Evolutionary conservation across 1,284 basidiomycete genomes (phyloP).

Genomic region (Trametes versicolor): DNA sequence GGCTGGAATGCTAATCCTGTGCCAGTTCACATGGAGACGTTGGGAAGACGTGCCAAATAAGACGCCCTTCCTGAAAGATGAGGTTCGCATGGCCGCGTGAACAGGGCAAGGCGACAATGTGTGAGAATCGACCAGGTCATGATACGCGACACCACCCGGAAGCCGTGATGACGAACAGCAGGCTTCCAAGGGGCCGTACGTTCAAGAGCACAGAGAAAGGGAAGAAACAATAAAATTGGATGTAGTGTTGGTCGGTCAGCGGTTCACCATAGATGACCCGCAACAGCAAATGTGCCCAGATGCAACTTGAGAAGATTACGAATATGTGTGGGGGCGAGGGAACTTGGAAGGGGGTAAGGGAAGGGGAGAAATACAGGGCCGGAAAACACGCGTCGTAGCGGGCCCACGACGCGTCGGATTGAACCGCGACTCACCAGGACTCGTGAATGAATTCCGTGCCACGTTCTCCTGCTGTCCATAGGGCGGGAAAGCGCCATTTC

Average conservation of each 20-base stretch:
- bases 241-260: too few species aligned
- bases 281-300: not conserved
- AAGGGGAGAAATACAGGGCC: not conserved
- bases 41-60: not conserved
- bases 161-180: not conserved
- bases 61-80: not conserved
- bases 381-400: not conserved
- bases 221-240: too few species aligned
- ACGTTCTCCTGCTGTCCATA: conserved; percentile 2
- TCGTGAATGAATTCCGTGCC: conserved; percentile 27
- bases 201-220: not conserved
- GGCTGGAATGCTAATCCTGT: not conserved
- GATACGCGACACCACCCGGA: not conserved
- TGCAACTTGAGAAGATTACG: not conserved
- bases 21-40: conserved; percentile 4
- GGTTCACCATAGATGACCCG: not conserved
- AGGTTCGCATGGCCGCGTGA: not conserved
- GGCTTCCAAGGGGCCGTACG: not conserved
- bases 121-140: not conserved
- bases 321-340: not conserved
- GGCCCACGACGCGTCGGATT: not conserved
- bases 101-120: not conserved
- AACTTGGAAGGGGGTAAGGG: not conserved
- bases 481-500: conserved; percentile 6
- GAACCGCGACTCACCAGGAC: conserved; percentile 25